phyloP scores from a whole-genome alignment of 257 asterid species.

The Rhazya stricta region DNA sequence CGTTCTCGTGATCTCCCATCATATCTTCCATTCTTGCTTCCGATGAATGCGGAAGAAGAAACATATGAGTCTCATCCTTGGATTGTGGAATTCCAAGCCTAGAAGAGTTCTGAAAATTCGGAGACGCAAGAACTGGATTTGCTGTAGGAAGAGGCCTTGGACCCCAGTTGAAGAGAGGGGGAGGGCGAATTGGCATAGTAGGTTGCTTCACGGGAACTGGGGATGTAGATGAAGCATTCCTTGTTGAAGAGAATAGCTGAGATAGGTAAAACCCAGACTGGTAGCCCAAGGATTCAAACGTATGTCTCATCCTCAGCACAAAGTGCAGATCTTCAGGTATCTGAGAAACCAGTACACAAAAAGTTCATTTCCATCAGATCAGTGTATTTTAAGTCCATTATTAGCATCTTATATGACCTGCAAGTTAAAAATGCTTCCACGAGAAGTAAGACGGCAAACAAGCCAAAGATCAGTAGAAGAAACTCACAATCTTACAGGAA shows the following conservation, averaged over 20 bases:
- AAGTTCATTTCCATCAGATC: conserved; percentile 14
- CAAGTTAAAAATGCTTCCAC: not conserved
- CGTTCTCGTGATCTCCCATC: conserved; percentile 64
- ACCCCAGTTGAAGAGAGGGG: conserved; percentile 79
- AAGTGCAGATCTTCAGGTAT: conserved; percentile 95
- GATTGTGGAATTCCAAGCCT: conserved; percentile 48
- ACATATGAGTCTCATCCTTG: conserved; percentile 78
- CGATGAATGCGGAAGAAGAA: conserved; percentile 72
- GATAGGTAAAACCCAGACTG: conserved; percentile 94
- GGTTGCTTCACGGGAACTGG: conserved; percentile 59
- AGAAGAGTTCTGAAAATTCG: conserved; percentile 49
- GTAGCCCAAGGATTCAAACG: conserved; percentile 85
- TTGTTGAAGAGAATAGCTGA: conserved; percentile 78
- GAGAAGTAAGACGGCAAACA: not conserved
- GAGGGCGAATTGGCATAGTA: conserved; percentile 48
- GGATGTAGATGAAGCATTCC: conserved; percentile 51
- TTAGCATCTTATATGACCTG: not conserved
- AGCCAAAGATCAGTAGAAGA: not conserved
- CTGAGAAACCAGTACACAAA: conserved; percentile 30
- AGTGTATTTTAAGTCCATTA: not conserved
- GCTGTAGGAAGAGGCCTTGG: conserved; percentile 50
- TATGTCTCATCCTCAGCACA: conserved; percentile 95
- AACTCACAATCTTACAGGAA: conserved; percentile 95
- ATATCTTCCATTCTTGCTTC: conserved; percentile 53
- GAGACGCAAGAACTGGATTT: conserved; percentile 44